Conservation (phyloP, 2,329 filamentous ascomycete genomes). For the Fusarium pseudoanthophilum region DNA sequence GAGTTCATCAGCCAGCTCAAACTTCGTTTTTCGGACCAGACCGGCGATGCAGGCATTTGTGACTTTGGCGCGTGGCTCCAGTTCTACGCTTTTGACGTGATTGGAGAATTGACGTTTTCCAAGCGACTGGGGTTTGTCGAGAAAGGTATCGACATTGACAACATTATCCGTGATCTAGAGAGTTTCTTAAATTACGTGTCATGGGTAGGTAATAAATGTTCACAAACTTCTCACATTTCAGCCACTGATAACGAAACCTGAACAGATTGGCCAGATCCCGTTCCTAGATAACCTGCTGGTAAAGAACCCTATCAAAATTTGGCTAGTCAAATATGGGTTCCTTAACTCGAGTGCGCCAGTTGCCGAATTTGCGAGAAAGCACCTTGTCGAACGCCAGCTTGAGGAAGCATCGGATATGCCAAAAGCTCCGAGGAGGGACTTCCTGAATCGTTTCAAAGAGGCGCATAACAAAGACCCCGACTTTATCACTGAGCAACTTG, state of each 20-base stretch:
- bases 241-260: neutral
- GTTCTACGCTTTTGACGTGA: slow-evolving; percentile 84
- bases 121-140: slow-evolving; percentile 80
- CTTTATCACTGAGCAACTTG: slow-evolving; percentile 75
- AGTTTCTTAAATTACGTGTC: slow-evolving; percentile 75
- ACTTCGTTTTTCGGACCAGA: neutral
- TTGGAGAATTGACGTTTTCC: slow-evolving; percentile 79
- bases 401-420: slow-evolving; percentile 51
- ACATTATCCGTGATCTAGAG: slow-evolving; percentile 72
- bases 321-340: slow-evolving; percentile 72
- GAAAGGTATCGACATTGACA: slow-evolving; percentile 76
- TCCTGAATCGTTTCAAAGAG: slow-evolving; percentile 77
- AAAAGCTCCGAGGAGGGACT: slow-evolving; percentile 55
- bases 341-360: slow-evolving; percentile 76
- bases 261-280: slow-evolving; percentile 76
- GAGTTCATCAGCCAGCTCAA: slow-evolving; percentile 29
- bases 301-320: slow-evolving; percentile 78
- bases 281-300: slow-evolving; percentile 73
- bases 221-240: neutral
- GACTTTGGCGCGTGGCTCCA: slow-evolving; percentile 79
- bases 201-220: too few relatives aligned
- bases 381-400: slow-evolving; percentile 70
- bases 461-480: slow-evolving; percentile 72
- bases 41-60: slow-evolving; percentile 13
- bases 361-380: slow-evolving; percentile 72